These are phyloP conservation scores for Ganoderma lingzhi DNA, from an alignment of 1,284 basidiomycete genomes.

Conservation along the genomic window DNA sequence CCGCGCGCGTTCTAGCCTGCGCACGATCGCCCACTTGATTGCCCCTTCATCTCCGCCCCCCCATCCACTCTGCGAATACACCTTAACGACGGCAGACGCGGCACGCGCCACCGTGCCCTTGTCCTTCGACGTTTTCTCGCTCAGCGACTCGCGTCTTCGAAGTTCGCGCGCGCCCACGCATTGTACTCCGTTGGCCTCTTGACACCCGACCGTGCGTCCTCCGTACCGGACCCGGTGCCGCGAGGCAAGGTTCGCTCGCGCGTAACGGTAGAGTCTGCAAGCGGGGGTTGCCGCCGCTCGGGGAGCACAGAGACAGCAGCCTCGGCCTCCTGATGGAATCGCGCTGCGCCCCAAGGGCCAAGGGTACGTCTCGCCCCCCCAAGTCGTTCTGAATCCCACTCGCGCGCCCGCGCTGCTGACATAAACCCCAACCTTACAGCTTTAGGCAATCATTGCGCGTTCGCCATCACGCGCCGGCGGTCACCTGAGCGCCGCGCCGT, in stretches of 20 bases:
- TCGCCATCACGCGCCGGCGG: background rate
- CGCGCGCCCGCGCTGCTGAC: slow-evolving; percentile 34
- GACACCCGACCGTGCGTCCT: background rate
- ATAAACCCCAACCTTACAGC: slow-evolving; percentile 30
- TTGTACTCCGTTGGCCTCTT: slow-evolving; percentile 5
- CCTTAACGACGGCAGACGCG: slow-evolving; percentile 8
- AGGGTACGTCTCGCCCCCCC: slow-evolving; percentile 17
- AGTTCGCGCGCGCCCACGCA: slow-evolving; percentile 2
- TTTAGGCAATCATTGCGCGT: slow-evolving; percentile 26
- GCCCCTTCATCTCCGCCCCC: slow-evolving; percentile 25
- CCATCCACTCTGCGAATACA: slow-evolving; percentile 22
- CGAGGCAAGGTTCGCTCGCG: background rate
- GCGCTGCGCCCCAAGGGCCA: background rate
- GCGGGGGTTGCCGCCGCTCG: slow-evolving; percentile 1
- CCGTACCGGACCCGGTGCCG: background rate
- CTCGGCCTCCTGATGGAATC: slow-evolving; percentile 29
- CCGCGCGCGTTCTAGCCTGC: slow-evolving; percentile 15
- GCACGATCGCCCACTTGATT: slow-evolving; percentile 5
- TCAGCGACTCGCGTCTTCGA: slow-evolving; percentile 1
- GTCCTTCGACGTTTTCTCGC: slow-evolving; percentile 6
- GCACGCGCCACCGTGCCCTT: slow-evolving; percentile 7
- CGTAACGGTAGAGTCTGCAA: background rate
- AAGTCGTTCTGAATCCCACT: background rate
- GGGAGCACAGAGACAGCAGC: background rate
- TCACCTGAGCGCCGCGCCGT: background rate